Conservation (phyloP, 192 early-diverging fungal species). For the Ambispora gerdemannii region DNA sequence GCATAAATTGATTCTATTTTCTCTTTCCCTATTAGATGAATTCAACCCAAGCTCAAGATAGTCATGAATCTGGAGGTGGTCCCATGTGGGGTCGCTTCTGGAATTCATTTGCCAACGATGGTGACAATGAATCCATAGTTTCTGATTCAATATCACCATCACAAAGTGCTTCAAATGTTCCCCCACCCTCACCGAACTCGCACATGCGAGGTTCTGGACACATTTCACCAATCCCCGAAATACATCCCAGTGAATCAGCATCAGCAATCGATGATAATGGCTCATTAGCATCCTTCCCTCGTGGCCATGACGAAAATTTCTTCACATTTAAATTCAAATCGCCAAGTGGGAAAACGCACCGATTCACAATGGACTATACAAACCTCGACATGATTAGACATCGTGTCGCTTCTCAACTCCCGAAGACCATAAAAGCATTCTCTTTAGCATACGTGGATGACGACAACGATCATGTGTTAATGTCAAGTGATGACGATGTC, state of each 20-base stretch:
- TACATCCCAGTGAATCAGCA: slow-evolving; percentile 55
- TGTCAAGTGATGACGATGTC: slow-evolving; percentile 76
- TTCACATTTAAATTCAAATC: slow-evolving; percentile 80
- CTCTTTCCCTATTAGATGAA: slow-evolving; percentile 37
- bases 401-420: slow-evolving; percentile 57
- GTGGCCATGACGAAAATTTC: slow-evolving; percentile 40
- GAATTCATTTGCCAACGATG: slow-evolving; percentile 63
- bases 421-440: slow-evolving; percentile 40
- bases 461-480: slow-evolving; percentile 81
- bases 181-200: slow-evolving; percentile 44
- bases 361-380: slow-evolving; percentile 60
- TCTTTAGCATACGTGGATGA: slow-evolving; percentile 85
- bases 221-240: slow-evolving; percentile 51
- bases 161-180: slow-evolving; percentile 41
- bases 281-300: slow-evolving; percentile 38
- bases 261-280: slow-evolving; percentile 51
- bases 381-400: slow-evolving; percentile 53
- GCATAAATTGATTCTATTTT: not conserved
- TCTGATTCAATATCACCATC: slow-evolving; percentile 58
- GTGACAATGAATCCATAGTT: slow-evolving; percentile 59
- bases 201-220: slow-evolving; percentile 30
- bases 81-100: slow-evolving; percentile 82
- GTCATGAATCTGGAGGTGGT: slow-evolving; percentile 47
- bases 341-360: slow-evolving; percentile 67
- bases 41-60: slow-evolving; percentile 46